Conservation (phyloP, 768 basidiomycete species). For the Leucogyrophana mollusca region DNA sequence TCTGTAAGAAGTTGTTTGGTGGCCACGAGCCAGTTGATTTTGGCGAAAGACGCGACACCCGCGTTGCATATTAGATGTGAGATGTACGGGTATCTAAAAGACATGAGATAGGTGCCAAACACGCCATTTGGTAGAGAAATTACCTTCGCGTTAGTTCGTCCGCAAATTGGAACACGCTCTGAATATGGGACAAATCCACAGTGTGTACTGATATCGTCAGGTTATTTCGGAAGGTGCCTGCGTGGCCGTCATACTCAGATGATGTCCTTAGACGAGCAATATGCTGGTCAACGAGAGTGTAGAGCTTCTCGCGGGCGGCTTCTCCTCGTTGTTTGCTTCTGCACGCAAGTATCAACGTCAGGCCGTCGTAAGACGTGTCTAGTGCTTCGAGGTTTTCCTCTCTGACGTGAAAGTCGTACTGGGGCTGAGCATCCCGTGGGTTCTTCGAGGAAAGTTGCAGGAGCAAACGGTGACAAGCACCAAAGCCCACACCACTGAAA, state of each 20-base stretch:
- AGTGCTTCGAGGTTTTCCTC: conserved; percentile 16
- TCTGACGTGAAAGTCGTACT: conserved; percentile 18
- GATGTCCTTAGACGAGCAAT: conserved; percentile 36
- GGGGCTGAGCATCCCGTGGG: conserved; percentile 52
- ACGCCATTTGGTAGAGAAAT: conserved; percentile 16
- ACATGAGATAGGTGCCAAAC: not conserved
- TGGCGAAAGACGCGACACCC: conserved; percentile 59
- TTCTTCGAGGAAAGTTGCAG: conserved; percentile 54
- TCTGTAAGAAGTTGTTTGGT: conserved; percentile 46
- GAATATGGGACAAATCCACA: conserved; percentile 64
- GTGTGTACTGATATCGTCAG: conserved; percentile 57
- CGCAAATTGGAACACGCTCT: conserved; percentile 62
- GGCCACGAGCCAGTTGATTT: conserved; percentile 49
- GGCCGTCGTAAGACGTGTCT: conserved; percentile 40
- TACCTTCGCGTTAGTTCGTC: conserved; percentile 54
- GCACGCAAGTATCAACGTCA: conserved; percentile 82
- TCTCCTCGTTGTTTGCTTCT: conserved; percentile 64
- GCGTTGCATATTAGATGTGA: conserved; percentile 84
- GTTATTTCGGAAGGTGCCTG: conserved; percentile 55
- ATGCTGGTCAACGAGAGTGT: conserved; percentile 52
- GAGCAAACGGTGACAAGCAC: conserved; percentile 78
- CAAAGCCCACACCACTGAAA: conserved; percentile 77
- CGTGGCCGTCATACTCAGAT: conserved; percentile 48
- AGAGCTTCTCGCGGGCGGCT: conserved; percentile 55
- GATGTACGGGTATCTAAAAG: conserved; percentile 69